These are phyloP conservation scores for Cryptococcus jaspeensis DNA, from an alignment of 1,284 basidiomycete species.

Conservation along the genomic window DNA sequence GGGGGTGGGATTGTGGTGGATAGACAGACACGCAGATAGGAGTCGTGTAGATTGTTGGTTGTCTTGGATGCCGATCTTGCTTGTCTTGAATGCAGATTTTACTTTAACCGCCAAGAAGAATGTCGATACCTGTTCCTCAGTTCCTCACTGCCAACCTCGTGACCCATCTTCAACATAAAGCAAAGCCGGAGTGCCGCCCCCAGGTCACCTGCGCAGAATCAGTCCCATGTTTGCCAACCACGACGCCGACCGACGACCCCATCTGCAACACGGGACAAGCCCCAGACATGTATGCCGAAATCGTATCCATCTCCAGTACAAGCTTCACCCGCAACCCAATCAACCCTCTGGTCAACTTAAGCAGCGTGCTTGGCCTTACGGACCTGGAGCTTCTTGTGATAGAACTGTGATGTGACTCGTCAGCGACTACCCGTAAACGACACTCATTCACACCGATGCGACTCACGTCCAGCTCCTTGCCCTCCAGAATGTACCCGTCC, in stretches of 20 bases:
- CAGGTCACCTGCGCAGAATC: not conserved
- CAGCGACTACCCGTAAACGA: constrained; percentile 3
- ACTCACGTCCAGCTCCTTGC: constrained; percentile 88
- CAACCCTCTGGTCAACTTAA: constrained; percentile 24
- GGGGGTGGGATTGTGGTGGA: not conserved
- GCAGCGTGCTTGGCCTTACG: constrained; percentile 86
- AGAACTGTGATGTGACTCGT: constrained; percentile 60
- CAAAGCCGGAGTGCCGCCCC: not conserved
- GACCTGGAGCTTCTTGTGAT: constrained; percentile 84
- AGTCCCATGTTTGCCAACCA: too few relatives aligned
- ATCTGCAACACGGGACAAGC: not conserved
- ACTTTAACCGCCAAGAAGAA: not conserved
- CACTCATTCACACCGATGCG: constrained; percentile 39
- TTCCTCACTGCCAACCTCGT: not conserved
- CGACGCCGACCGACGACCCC: not conserved
- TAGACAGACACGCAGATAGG: not conserved
- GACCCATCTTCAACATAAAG: not conserved
- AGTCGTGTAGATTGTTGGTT: not conserved
- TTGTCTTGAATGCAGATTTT: too few relatives aligned
- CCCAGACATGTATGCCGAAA: constrained; percentile 3
- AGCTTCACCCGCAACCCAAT: constrained; percentile 15
- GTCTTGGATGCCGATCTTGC: not conserved
- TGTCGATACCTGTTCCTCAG: not conserved
- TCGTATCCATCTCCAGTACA: constrained; percentile 25
- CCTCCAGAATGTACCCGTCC: constrained; percentile 94